A percentile compares a stretch with the other conserved stretches of the same genome.
phyloP scores from a whole-genome alignment of 306 rosid genomes.

The Urtica urens region DNA sequence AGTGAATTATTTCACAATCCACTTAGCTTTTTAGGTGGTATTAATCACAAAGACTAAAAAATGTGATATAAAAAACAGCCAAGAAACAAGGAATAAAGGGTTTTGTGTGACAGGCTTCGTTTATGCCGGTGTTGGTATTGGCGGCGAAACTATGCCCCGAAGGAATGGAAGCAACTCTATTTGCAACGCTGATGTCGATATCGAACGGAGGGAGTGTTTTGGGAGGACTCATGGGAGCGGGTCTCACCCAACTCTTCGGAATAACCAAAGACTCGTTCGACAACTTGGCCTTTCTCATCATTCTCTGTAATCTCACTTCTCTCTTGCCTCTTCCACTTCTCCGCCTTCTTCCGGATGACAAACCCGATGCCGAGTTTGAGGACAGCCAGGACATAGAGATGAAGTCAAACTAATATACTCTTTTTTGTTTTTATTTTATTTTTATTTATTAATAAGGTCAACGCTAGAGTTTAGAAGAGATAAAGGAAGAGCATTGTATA shows the following conservation, averaged over 20 bases:
- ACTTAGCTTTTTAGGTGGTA: too few relatives aligned
- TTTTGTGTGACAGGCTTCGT: conserved; percentile 66
- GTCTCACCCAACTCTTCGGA: conserved; percentile 75
- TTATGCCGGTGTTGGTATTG: conserved; percentile 96
- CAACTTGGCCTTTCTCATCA: conserved; percentile 62
- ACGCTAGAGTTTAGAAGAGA: too few relatives aligned
- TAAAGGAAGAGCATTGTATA: too few relatives aligned
- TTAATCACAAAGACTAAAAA: too few relatives aligned
- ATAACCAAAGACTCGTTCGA: conserved; percentile 78
- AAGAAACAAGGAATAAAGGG: too few relatives aligned
- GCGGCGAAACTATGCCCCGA: conserved; percentile 94
- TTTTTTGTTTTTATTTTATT: conserved; percentile 10
- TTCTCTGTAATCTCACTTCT: conserved; percentile 83
- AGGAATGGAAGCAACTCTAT: conserved; percentile 97
- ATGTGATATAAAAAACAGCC: too few relatives aligned
- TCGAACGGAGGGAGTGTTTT: conserved; percentile 85
- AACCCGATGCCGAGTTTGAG: conserved; percentile 29
- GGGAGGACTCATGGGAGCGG: conserved; percentile 94
- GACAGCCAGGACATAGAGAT: conserved; percentile 53
- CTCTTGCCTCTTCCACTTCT: conserved; percentile 86
- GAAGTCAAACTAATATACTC: conserved; percentile 61
- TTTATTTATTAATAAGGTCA: not conserved
- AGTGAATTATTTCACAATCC: too few relatives aligned
- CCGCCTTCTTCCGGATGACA: conserved; percentile 70
- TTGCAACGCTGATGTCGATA: conserved; percentile 97